phyloP scores from a whole-genome alignment of 1,139 yeast species.

The Debaryomyces nepalensis region DNA sequence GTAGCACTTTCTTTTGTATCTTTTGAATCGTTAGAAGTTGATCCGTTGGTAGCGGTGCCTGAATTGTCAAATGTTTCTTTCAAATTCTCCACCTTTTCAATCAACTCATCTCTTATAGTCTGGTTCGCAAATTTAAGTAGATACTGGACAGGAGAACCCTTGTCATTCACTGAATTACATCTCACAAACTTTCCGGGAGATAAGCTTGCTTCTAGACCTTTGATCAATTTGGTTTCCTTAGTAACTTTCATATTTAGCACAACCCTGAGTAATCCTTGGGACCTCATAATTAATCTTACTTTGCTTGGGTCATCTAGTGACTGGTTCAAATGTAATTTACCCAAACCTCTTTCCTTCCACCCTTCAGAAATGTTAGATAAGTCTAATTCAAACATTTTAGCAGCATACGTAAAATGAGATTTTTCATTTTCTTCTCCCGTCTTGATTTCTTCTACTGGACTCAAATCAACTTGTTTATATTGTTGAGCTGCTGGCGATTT shows the following conservation, averaged over 20 bases:
- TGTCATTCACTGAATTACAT: conserved; percentile 53
- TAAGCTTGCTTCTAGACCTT: conserved; percentile 87
- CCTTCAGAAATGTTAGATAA: conserved; percentile 68
- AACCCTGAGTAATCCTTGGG: conserved; percentile 83
- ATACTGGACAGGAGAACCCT: conserved; percentile 76
- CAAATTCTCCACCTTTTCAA: conserved; percentile 52
- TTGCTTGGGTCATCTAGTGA: conserved; percentile 36
- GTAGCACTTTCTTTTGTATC: conserved; percentile 3
- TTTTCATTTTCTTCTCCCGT: conserved; percentile 93
- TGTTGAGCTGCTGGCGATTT: conserved; percentile 30
- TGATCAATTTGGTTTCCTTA: conserved; percentile 58
- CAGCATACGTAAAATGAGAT: conserved; percentile 68
- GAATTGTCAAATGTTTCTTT: conserved; percentile 22
- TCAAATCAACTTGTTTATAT: conserved; percentile 55
- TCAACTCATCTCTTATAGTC: conserved; percentile 62
- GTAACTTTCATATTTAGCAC: conserved; percentile 76
- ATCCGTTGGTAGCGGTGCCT: not conserved
- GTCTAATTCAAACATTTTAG: conserved; percentile 79
- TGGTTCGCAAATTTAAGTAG: conserved; percentile 74
- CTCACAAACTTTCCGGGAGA: conserved; percentile 80
- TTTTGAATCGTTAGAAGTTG: not conserved
- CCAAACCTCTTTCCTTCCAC: conserved; percentile 97
- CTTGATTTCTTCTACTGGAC: conserved; percentile 56
- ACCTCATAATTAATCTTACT: conserved; percentile 81
- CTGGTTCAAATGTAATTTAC: conserved; percentile 79